Percentiles rank a stretch among this genome's conserved stretches.
These are phyloP conservation scores for Hemisphaericaspora nanyangensis DNA, from an alignment of 805 yeast genomes.

Conservation along the genomic window DNA sequence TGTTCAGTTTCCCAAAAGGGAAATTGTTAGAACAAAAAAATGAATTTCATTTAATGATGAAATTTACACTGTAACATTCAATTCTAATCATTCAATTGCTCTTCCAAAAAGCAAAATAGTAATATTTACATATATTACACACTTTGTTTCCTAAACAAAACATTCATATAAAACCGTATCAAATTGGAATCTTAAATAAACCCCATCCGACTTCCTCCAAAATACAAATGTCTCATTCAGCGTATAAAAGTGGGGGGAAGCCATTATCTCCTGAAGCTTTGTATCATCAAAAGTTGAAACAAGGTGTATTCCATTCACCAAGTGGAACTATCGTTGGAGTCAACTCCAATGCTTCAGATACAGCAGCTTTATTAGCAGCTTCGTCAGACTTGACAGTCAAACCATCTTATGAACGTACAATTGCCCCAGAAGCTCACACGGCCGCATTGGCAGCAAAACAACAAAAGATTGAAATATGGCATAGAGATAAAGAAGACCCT, in stretches of 20 bases:
- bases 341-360: slow-evolving; percentile 62
- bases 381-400: slow-evolving; percentile 59
- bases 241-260: slow-evolving; percentile 66
- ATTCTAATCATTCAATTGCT: no score
- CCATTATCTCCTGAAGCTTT: slow-evolving; percentile 73
- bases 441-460: slow-evolving; percentile 51
- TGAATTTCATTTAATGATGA: no score
- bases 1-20: no score
- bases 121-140: no score
- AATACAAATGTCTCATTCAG: slow-evolving; percentile 41
- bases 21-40: no score
- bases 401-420: slow-evolving; percentile 57
- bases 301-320: slow-evolving; percentile 58
- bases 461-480: slow-evolving; percentile 47
- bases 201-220: no score
- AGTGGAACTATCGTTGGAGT: slow-evolving; percentile 55
- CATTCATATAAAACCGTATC: no score
- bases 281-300: slow-evolving; percentile 68
- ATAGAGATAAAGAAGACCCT: slow-evolving; percentile 41
- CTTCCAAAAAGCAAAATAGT: no score
- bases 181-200: no score
- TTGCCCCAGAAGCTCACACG: slow-evolving; percentile 59
- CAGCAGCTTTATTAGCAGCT: slow-evolving; percentile 75
- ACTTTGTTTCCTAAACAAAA: no score
- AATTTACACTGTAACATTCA: no score